phyloP scores from a whole-genome alignment of 148 eudicot species.

The Nepenthes mirabilis region DNA sequence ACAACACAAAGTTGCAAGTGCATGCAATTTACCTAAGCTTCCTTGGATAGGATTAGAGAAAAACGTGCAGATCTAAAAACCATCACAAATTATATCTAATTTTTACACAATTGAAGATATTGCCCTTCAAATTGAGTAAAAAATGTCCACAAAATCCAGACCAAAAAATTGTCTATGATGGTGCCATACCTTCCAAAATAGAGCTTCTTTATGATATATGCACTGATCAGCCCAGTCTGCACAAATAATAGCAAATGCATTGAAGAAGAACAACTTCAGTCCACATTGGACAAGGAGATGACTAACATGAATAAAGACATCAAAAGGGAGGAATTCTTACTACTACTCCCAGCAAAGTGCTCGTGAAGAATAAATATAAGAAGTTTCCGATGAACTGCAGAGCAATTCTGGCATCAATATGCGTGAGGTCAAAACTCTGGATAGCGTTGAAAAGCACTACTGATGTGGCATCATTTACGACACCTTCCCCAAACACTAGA shows the following conservation, averaged over 20 bases:
- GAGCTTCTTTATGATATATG: constrained; percentile 34
- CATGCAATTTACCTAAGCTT: no score
- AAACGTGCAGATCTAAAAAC: no score
- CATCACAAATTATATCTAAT: no score
- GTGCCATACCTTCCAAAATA: constrained; percentile 32
- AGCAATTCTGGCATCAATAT: constrained; percentile 20
- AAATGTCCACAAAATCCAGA: neutral
- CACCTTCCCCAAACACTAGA: constrained; percentile 83
- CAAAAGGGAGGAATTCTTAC: constrained; percentile 26
- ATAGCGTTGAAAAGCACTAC: constrained; percentile 81
- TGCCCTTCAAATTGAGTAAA: neutral
- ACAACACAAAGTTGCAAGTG: no score
- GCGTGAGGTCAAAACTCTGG: constrained; percentile 46
- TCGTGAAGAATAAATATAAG: constrained; percentile 37
- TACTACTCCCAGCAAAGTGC: constrained; percentile 55
- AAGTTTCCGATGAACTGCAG: constrained; percentile 42
- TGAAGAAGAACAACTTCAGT: neutral
- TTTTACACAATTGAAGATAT: no score
- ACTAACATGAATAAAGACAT: neutral
- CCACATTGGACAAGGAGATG: neutral
- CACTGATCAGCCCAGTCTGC: constrained; percentile 50
- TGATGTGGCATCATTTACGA: constrained; percentile 85
- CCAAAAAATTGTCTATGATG: neutral
- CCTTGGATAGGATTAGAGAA: no score
- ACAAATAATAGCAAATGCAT: neutral